phyloP scores from a whole-genome alignment of 192 early-diverging fungal species.

The Coemansia asiatica region DNA sequence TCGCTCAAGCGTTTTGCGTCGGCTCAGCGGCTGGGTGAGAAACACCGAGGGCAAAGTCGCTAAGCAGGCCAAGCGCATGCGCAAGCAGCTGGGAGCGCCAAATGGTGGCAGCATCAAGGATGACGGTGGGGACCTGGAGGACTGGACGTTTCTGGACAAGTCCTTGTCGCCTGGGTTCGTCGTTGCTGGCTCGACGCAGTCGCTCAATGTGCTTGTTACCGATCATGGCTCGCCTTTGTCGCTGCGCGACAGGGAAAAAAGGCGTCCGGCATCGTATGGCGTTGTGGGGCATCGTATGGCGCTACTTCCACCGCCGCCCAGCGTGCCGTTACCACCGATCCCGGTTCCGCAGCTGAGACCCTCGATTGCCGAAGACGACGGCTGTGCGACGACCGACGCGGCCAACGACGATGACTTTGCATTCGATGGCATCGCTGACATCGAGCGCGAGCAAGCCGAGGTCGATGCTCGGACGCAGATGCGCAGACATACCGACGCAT shows the following conservation, averaged over 20 bases:
- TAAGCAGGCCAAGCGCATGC: conserved; percentile 17
- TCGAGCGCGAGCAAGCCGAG: conserved; percentile 45
- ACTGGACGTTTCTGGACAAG: conserved; percentile 50
- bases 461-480: conserved; percentile 29
- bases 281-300: conserved; percentile 3
- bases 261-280: not conserved
- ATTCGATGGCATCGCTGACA: conserved; percentile 49
- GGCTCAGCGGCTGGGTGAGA: conserved; percentile 46
- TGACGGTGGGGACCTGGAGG: conserved; percentile 18
- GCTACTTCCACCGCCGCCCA: conserved; percentile 7
- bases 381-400: not conserved
- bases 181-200: not conserved
- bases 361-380: not conserved
- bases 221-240: conserved; percentile 1
- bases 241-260: conserved; percentile 1
- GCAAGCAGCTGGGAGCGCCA: conserved; percentile 4
- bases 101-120: not conserved
- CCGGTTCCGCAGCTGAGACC: not conserved
- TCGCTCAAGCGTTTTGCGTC: conserved; percentile 15
- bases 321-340: not conserved
- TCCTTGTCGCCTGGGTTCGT: conserved; percentile 21
- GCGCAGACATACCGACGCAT: not conserved
- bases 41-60: conserved; percentile 22
- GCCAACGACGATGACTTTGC: conserved; percentile 35
- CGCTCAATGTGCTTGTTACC: conserved; percentile 7